These are phyloP conservation scores for Penicillium desertorum DNA, from an alignment of 495 filamentous ascomycete species.

Conservation along the genomic window DNA sequence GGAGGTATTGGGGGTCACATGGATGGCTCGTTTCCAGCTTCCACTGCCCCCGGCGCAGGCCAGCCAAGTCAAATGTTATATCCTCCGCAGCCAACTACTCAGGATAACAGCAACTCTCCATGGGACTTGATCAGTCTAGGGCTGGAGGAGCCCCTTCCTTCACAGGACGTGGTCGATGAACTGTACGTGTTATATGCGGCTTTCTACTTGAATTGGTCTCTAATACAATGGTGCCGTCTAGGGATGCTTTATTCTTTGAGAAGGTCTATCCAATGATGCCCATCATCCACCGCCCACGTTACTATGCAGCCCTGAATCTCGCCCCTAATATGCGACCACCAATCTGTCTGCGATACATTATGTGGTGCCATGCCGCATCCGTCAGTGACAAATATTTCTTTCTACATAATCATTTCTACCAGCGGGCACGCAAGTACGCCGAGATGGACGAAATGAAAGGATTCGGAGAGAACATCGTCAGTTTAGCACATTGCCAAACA, in stretches of 20 bases:
- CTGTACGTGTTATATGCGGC: constrained; percentile 56
- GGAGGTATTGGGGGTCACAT: constrained; percentile 24
- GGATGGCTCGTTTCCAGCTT: constrained; percentile 23
- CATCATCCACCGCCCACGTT: constrained; percentile 85
- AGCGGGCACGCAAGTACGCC: constrained; percentile 81
- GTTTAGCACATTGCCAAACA: constrained; percentile 75
- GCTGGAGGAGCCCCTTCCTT: constrained; percentile 85
- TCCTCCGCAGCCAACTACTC: constrained; percentile 30
- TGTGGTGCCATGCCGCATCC: constrained; percentile 87
- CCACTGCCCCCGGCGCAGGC: constrained; percentile 30
- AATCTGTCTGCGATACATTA: constrained; percentile 84
- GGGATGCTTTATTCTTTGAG: constrained; percentile 84
- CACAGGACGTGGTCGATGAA: constrained; percentile 85
- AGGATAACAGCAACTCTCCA: constrained; percentile 43
- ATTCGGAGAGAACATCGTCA: constrained; percentile 83
- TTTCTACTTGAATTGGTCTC: background rate
- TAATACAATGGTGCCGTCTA: constrained; percentile 31
- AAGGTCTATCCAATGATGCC: constrained; percentile 83
- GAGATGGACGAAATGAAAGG: constrained; percentile 91
- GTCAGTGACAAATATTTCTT: constrained; percentile 75
- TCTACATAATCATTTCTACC: constrained; percentile 82
- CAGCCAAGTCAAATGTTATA: constrained; percentile 23
- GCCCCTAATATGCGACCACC: constrained; percentile 84
- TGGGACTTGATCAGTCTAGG: constrained; percentile 97
- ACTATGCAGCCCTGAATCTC: constrained; percentile 79